Base-by-base conservation (phyloP, 108 stramenopile genomes). In the Cyclostephanos tholiformis region DNA sequence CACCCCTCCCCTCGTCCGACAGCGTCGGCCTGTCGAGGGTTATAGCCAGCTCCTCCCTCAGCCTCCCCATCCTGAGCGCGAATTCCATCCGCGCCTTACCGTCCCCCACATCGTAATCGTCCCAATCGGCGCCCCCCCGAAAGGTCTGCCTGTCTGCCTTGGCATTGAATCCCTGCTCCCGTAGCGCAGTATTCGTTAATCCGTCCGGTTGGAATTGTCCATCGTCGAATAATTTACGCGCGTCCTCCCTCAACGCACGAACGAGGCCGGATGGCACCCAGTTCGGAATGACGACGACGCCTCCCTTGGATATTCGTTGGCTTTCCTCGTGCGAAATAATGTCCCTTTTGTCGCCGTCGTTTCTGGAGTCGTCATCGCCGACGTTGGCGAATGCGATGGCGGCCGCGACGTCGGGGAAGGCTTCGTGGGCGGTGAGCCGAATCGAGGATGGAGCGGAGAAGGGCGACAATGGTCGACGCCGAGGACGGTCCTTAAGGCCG, bases 171-270 rank as follows among this genome's bases (percentile, higher is more conserved):
- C 65, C 71, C 51, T 82, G 80, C 16, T 53, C 71, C 22, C 39
- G 23, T 2, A 79, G 17, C 19, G 79, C 82, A 0, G 85, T 86
- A 29, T 86, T 83, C 27, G 85, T 84, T 11, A 86, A 41, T 1
- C 85, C 85, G 67, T 82, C 78, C 0, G 82, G 77, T 11, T 38
- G 62, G 56, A 82, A 82, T 29, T 82, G 52, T 16, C 82, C 82
- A 36, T 23, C 16, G 0, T 52, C 17, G 30, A 79, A 74, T 25
- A 82, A 41, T 11, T 27, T 1, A 22, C 35, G 59, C 1, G 77
- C 82, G 53, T 82, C 82, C 13, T 35, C 44, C 30, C 59, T 32
- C 52, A 82, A 39, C 3, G 73, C 13, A 2, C 49, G 27, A 1
- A 75, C 59, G 30, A 82, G 65, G 25, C 55, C 49, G 1, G 32